Evolutionary conservation across 2,329 filamentous ascomycete genomes (phyloP).

Genomic region (Bretziella fagacearum): DNA sequence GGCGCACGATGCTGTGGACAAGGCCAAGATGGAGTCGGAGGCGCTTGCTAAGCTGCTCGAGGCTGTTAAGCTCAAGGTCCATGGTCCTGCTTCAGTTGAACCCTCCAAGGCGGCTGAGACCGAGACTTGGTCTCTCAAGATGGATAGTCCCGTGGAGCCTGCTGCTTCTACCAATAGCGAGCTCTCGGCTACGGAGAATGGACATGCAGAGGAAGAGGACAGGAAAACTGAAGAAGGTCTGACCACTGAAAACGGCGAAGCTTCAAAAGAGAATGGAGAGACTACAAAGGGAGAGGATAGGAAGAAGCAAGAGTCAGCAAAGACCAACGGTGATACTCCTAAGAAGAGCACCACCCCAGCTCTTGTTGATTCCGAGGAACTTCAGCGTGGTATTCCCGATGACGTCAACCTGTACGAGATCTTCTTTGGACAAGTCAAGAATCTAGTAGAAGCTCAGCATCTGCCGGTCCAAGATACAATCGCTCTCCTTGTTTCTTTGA

Average conservation of each 20-base stretch:
- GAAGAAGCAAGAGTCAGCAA: slow-evolving; percentile 3
- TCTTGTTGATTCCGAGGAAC: slow-evolving; percentile 23
- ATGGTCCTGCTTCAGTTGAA: slow-evolving; percentile 19
- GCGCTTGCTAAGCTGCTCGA: slow-evolving; percentile 64
- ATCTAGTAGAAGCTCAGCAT: slow-evolving; percentile 77
- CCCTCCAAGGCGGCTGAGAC: slow-evolving; percentile 16
- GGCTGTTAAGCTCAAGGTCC: slow-evolving; percentile 53
- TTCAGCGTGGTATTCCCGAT: slow-evolving; percentile 39
- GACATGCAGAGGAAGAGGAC: slow-evolving; percentile 20
- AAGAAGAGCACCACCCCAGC: slow-evolving; percentile 22
- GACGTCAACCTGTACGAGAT: slow-evolving; percentile 89
- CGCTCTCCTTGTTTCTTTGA: slow-evolving; percentile 79
- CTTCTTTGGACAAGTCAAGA: slow-evolving; percentile 91
- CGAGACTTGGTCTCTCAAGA: slow-evolving; percentile 9
- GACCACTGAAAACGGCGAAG: not conserved
- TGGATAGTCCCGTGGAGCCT: not conserved
- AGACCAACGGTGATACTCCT: slow-evolving; percentile 16
- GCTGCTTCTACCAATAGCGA: not conserved
- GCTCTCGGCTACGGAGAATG: not conserved
- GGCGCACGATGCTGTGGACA: slow-evolving; percentile 57
- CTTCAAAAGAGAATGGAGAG: slow-evolving; percentile 10
- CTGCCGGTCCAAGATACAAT: slow-evolving; percentile 90
- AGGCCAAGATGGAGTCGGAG: slow-evolving; percentile 54
- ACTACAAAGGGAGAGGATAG: slow-evolving; percentile 19
- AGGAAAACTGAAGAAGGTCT: slow-evolving; percentile 17